Base-by-base conservation (phyloP, 1,284 basidiomycete species). In the Anthracocystis setariae region DNA sequence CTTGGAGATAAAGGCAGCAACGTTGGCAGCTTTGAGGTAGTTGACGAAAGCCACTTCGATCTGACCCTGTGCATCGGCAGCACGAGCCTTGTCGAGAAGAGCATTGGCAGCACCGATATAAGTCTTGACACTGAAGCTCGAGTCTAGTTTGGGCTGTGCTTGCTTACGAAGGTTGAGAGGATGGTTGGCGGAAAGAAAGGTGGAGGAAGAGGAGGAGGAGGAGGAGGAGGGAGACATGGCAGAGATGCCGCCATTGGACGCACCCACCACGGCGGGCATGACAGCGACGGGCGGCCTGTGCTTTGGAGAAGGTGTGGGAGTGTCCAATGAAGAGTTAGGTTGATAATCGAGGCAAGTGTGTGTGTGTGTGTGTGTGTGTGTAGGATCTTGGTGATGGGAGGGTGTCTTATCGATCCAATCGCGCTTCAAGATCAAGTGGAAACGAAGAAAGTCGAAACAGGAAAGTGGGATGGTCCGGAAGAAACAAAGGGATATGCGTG, bases 21-120 rank as follows among this genome's bases (percentile, higher is more conserved):
- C 78, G 32, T 69, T 73, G 40, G 80, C 80, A 0, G 78, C 73
- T 56, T 80, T 82, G 54, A 82, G 71, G 46, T 82, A 82, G 70
- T 82, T 81, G 64, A 82, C 78, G 49, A 82, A 82, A 27, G 81
- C 81, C 18, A 74, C 62, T 47, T 82, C 81, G 35, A 82, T 58
- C 48, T 79, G 69, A n/a, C 70, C 78, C 55, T 78, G 76, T 18
- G 66, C 70, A 37, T 82, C 79, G n/a, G 73, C 74, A 13, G 74
- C 72, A 52, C 78, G 60, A 15, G 81, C 81, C 50, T 80, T 82
- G 24, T 82, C 81, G 45, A 81, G 68, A n/a, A 82, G 55, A 13
- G 76, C 74, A 24, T 78, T 72, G 15, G 80, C 80, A 3, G 80
- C 80, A 25, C 78, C 78, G 25, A 82, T 71, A 50, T 82, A 82